These are phyloP conservation scores for Phytophthora nicotianae DNA, from an alignment of 352 stramenopile species.

Conservation along the genomic window DNA sequence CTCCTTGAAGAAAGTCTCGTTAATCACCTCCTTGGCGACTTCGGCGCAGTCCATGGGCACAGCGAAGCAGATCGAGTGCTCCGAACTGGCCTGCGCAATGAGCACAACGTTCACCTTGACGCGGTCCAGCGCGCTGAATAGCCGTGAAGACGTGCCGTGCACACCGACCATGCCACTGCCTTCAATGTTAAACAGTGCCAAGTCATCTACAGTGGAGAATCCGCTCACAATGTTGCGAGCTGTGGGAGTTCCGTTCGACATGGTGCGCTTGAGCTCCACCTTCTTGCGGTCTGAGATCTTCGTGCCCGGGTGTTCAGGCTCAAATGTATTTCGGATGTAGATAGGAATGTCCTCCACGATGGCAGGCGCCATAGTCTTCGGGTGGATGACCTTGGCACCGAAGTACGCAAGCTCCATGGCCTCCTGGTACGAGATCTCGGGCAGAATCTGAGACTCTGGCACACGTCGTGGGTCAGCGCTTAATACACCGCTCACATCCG, in stretches of 20 bases:
- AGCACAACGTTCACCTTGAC: conserved; percentile 94
- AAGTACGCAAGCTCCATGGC: conserved; percentile 99
- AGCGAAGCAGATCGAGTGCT: conserved; percentile 97
- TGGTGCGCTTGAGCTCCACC: conserved; percentile 60
- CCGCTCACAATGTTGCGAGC: conserved; percentile 84
- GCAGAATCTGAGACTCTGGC: conserved; percentile 89
- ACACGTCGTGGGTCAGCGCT: conserved; percentile 95
- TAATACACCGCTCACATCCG: conserved; percentile 95
- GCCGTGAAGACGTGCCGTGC: conserved; percentile 90
- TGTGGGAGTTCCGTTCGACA: conserved; percentile 63
- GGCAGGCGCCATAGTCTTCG: conserved; percentile 95
- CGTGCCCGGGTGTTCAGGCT: conserved; percentile 79
- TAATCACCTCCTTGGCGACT: conserved; percentile 73
- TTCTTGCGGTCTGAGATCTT: conserved; percentile 76
- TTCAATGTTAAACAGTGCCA: conserved; percentile 97
- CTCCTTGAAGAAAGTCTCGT: conserved; percentile 89
- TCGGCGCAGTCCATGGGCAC: conserved; percentile 77
- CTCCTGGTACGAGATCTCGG: conserved; percentile 96
- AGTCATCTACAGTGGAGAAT: conserved; percentile 94
- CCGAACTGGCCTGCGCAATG: conserved; percentile 94
- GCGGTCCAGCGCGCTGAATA: conserved; percentile 93
- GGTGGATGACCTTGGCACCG: conserved; percentile 97
- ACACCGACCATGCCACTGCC: conserved; percentile 95
- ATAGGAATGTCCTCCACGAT: conserved; percentile 94
- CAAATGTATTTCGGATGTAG: conserved; percentile 98